Evolutionary conservation across 495 filamentous ascomycete species (phyloP).

Genomic region (Penicillium soppii): DNA sequence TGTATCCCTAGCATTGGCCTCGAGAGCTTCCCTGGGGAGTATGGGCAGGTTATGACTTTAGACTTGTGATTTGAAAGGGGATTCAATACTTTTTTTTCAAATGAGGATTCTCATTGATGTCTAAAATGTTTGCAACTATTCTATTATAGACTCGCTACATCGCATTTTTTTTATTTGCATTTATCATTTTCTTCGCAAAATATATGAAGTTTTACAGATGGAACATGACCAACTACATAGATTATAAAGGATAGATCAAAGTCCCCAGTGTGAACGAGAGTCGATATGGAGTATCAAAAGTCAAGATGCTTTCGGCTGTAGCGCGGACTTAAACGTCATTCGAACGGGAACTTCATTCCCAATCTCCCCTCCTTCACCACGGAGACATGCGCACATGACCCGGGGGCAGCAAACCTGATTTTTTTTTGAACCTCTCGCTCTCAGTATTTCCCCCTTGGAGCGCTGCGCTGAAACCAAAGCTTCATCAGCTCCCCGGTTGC

Average conservation of each 20-base stretch:
- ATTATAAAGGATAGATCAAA: too few relatives aligned
- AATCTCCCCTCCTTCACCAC: not conserved
- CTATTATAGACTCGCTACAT: too few relatives aligned
- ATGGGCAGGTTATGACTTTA: slow-evolving; percentile 3
- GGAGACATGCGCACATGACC: slow-evolving; percentile 14
- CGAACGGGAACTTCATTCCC: slow-evolving; percentile 15
- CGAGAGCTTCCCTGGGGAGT: not conserved
- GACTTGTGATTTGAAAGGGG: slow-evolving; percentile 14
- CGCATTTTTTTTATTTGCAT: too few relatives aligned
- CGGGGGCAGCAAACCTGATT: not conserved
- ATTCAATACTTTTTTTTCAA: slow-evolving; percentile 4
- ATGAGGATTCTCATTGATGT: not conserved
- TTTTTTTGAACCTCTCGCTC: not conserved
- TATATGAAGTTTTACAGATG: too few relatives aligned
- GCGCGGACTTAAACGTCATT: slow-evolving; percentile 27
- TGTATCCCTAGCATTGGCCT: slow-evolving; percentile 31
- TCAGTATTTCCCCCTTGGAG: slow-evolving; percentile 3
- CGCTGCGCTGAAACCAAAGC: slow-evolving; percentile 9
- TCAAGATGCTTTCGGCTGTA: slow-evolving; percentile 23
- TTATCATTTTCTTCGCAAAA: too few relatives aligned
- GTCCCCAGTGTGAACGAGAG: too few relatives aligned
- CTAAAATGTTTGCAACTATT: not conserved
- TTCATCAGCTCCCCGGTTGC: slow-evolving; percentile 9
- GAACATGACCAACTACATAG: too few relatives aligned
- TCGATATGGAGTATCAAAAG: too few relatives aligned